Percentiles rank a stretch among this genome's conserved stretches.
Evolutionary conservation across 208 protist species (phyloP).

Genomic region (Leishmania turanica): DNA sequence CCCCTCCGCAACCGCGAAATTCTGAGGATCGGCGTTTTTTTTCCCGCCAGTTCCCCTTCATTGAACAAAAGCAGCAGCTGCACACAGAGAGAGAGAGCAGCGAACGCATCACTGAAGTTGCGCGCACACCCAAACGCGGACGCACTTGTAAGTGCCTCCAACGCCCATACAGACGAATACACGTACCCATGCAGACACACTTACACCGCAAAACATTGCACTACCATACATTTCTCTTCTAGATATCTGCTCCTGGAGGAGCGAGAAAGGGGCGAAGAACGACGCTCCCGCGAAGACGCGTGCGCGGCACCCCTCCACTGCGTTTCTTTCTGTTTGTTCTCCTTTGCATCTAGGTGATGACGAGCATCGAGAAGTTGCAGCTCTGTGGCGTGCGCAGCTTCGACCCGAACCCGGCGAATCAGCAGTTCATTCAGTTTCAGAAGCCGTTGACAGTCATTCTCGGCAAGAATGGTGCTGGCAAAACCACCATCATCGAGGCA

Average conservation of each 20-base stretch:
- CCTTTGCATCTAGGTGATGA: conserved; percentile 67
- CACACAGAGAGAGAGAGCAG: neutral
- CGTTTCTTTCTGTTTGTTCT: neutral
- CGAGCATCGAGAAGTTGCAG: conserved; percentile 96
- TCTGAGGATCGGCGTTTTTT: neutral
- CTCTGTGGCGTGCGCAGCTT: conserved; percentile 98
- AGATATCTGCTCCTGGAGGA: neutral
- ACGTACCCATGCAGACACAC: neutral
- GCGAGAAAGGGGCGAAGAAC: neutral
- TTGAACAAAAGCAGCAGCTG: neutral
- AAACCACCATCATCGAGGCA: conserved; percentile 99
- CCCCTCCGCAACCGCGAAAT: neutral
- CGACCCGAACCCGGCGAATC: conserved; percentile 79
- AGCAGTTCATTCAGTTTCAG: conserved; percentile 95
- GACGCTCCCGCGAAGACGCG: neutral
- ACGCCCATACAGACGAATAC: neutral
- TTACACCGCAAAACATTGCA: neutral
- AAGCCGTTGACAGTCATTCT: conserved; percentile 99
- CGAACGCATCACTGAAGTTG: neutral
- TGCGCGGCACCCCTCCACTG: neutral
- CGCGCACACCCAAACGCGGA: neutral
- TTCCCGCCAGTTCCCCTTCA: neutral
- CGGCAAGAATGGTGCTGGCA: conserved; percentile 97
- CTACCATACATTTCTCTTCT: neutral
- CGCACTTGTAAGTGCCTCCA: neutral